These are phyloP conservation scores for Glarea lozoyensis DNA, from an alignment of 495 filamentous ascomycete species.

Conservation along the genomic window DNA sequence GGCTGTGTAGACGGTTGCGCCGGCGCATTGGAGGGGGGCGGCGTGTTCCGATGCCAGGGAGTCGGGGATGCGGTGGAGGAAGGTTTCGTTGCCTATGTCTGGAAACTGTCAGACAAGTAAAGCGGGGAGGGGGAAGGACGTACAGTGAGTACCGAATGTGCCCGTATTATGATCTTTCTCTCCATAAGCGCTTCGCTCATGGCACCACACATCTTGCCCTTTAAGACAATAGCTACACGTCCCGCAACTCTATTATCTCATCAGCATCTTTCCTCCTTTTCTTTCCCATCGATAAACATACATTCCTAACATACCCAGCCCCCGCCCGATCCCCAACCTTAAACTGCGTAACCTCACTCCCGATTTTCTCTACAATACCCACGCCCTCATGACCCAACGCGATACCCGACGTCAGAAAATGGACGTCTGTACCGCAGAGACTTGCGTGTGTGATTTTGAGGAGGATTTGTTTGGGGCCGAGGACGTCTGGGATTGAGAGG, in stretches of 20 bases:
- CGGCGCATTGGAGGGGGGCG: slow-evolving; percentile 50
- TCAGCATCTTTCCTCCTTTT: not conserved
- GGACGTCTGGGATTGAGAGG: slow-evolving; percentile 13
- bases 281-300: slow-evolving; percentile 11
- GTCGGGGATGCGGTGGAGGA: slow-evolving; percentile 39
- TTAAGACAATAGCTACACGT: slow-evolving; percentile 15
- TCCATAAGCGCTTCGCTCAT: slow-evolving; percentile 14
- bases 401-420: slow-evolving; percentile 23
- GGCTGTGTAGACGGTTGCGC: slow-evolving; percentile 42
- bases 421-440: slow-evolving; percentile 33
- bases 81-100: slow-evolving; percentile 17
- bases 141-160: slow-evolving; percentile 14
- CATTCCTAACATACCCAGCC: slow-evolving; percentile 32
- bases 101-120: not conserved
- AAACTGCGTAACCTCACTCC: slow-evolving; percentile 21
- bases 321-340: slow-evolving; percentile 34
- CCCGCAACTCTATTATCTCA: slow-evolving; percentile 12
- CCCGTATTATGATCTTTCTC: slow-evolving; percentile 5
- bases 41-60: slow-evolving; percentile 40
- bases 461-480: slow-evolving; percentile 29
- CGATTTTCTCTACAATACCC: slow-evolving; percentile 30
- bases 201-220: slow-evolving; percentile 15
- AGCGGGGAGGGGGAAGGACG: not conserved
- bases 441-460: slow-evolving; percentile 38
- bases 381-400: slow-evolving; percentile 38